phyloP scores from a whole-genome alignment of 352 stramenopile genomes.

The Phytophthora agathidicida region DNA sequence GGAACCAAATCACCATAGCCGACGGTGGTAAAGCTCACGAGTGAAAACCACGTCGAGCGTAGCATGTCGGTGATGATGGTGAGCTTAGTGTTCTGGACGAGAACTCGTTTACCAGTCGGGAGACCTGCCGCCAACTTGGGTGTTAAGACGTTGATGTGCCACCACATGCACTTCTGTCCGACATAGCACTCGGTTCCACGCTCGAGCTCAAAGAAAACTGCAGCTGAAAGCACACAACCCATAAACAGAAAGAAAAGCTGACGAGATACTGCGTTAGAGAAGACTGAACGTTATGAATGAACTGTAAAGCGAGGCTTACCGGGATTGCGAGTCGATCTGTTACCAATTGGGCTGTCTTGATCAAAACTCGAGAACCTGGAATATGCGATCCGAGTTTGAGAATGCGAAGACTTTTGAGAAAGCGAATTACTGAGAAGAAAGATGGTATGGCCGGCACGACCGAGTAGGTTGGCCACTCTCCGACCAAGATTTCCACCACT shows the following conservation, averaged over 20 bases:
- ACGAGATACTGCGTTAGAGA: neutral
- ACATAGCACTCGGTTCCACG: slow-evolving; percentile 50
- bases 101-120: slow-evolving; percentile 38
- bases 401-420: slow-evolving; percentile 53
- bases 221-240: slow-evolving; percentile 43
- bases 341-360: slow-evolving; percentile 39
- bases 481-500: slow-evolving; percentile 26
- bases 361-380: slow-evolving; percentile 41
- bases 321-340: slow-evolving; percentile 42
- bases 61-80: slow-evolving; percentile 52
- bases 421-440: slow-evolving; percentile 47
- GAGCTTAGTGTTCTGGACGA: slow-evolving; percentile 44
- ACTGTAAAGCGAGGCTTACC: slow-evolving; percentile 17
- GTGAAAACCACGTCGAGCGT: slow-evolving; percentile 54
- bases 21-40: slow-evolving; percentile 57
- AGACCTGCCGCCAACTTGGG: slow-evolving; percentile 29
- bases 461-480: slow-evolving; percentile 37
- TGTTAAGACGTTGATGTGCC: slow-evolving; percentile 48
- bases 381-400: slow-evolving; percentile 56
- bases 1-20: slow-evolving; percentile 57
- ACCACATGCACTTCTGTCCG: slow-evolving; percentile 39
- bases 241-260: slow-evolving; percentile 64
- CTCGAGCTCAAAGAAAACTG: slow-evolving; percentile 58
- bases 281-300: too few species aligned
- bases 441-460: slow-evolving; percentile 44